These are phyloP conservation scores for Alopecurus myosuroides DNA, from an alignment of 176 grass and related monocot species.

Conservation along the genomic window DNA sequence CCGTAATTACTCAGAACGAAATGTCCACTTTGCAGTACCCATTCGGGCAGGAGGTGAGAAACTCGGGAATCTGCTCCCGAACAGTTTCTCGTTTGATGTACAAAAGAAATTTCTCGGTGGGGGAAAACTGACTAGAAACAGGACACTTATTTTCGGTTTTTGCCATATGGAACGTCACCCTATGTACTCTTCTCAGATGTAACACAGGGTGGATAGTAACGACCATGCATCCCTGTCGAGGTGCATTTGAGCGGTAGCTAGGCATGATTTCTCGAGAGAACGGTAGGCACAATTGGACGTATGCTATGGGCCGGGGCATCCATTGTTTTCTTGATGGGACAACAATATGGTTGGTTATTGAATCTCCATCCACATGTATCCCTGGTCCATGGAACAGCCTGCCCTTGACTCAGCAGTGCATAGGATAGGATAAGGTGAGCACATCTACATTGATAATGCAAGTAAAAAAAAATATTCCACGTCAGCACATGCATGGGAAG, in stretches of 20 bases:
- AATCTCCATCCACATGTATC: background rate
- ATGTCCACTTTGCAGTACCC: too few relatives aligned
- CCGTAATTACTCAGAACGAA: too few relatives aligned
- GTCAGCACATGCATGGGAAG: background rate
- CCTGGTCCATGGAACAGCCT: slow-evolving; percentile 3
- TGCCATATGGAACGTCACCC: too few relatives aligned
- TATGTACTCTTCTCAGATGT: background rate
- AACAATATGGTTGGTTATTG: background rate
- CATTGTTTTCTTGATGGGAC: background rate
- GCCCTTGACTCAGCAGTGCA: slow-evolving; percentile 14
- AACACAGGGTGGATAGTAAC: background rate
- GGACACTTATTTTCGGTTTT: too few relatives aligned
- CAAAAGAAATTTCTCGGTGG: too few relatives aligned
- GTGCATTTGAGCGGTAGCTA: background rate
- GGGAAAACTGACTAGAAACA: too few relatives aligned
- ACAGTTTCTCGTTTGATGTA: too few relatives aligned
- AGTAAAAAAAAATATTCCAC: background rate
- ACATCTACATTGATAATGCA: background rate
- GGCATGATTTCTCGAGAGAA: background rate
- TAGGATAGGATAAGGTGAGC: background rate
- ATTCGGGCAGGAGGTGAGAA: too few relatives aligned
- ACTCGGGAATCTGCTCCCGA: too few relatives aligned
- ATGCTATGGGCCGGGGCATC: background rate
- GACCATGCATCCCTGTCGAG: background rate
- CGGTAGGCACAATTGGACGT: background rate